Evolutionary conservation across 352 stramenopile genomes (phyloP).

Genomic region (Pythium utonaiense): DNA sequence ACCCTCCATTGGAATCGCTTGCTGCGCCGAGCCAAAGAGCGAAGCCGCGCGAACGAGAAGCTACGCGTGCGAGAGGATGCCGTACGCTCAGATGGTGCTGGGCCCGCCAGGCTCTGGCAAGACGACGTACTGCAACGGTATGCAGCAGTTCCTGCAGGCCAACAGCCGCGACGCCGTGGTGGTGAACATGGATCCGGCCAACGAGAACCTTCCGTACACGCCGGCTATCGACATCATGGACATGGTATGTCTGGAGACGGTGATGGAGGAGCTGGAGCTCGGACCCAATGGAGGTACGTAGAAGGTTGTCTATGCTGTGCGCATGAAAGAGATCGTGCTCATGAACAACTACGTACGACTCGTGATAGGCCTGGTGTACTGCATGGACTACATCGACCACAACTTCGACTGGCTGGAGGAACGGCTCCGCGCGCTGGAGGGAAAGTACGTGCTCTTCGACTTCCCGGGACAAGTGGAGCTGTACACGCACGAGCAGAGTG

Average conservation of each 20-base stretch:
- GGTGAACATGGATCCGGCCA: constrained; percentile 98
- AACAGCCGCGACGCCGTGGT: constrained; percentile 78
- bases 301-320: not conserved
- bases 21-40: not conserved
- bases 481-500: constrained; percentile 98
- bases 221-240: constrained; percentile 93
- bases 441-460: constrained; percentile 98
- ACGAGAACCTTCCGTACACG: constrained; percentile 88
- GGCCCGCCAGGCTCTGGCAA: constrained; percentile 91
- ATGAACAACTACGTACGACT: too few species aligned
- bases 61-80: constrained; percentile 30
- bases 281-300: constrained; percentile 93
- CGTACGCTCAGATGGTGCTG: constrained; percentile 75
- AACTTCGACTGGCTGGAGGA: constrained; percentile 99
- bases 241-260: constrained; percentile 94
- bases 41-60: not conserved
- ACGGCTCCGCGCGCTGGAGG: constrained; percentile 67
- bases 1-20: not conserved
- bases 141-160: constrained; percentile 92
- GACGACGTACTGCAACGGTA: constrained; percentile 98
- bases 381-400: constrained; percentile 98
- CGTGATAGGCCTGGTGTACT: constrained; percentile 92
- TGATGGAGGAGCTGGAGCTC: constrained; percentile 93
- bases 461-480: constrained; percentile 99
- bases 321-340: not conserved